Evolutionary conservation across 2,329 filamentous ascomycete genomes (phyloP), one percentile per base, ranked within the genome.

Genomic region (Alternaria sp.): DNA sequence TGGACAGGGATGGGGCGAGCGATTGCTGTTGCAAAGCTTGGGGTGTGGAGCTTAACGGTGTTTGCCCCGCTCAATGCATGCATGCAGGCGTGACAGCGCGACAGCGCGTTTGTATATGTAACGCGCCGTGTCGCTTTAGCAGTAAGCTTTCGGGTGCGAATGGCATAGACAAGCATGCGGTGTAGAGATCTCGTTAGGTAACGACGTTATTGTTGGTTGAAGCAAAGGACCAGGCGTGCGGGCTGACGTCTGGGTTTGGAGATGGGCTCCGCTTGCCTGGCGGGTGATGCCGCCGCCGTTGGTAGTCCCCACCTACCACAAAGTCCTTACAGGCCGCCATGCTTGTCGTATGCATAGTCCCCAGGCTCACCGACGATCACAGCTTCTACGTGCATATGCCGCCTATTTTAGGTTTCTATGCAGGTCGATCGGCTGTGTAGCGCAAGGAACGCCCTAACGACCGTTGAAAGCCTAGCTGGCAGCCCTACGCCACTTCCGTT

Each of bases 41-140:
- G 41, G 46, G 30, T 16, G 30, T 36, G 20, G 32, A 36, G 46
- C 46, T n/a, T 3, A 12, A 7, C 20, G 14, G 18, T 38, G 46
- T 49, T 49, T 38, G 46, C 46, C 46, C 46, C 46, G 20, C 46
- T 49, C 46, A 48, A 48, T 48, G 30, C 46, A 28, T 14, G 30
- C 46, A 48, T 34, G 20, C 30, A 49, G 20, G 30, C 62, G 63
- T 72, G 67, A 72, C 68, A 65, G 67, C 68, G 70, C 63, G 68
- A 65, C 44, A 59, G 38, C 64, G 70, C 60, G 66, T 26, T 57
- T 57, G 49, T 56, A 14, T 16, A 43, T 5, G 24, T 14, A 49
- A 54, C 55, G 55, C 55, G 34, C 24, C 20, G 49, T 34, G 2
- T 49, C 12, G 26, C 0, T 5, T 18, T 46, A 6, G n/a, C 39